phyloP scores from a whole-genome alignment of 345 rosid species.

The Bruguiera sexangula region DNA sequence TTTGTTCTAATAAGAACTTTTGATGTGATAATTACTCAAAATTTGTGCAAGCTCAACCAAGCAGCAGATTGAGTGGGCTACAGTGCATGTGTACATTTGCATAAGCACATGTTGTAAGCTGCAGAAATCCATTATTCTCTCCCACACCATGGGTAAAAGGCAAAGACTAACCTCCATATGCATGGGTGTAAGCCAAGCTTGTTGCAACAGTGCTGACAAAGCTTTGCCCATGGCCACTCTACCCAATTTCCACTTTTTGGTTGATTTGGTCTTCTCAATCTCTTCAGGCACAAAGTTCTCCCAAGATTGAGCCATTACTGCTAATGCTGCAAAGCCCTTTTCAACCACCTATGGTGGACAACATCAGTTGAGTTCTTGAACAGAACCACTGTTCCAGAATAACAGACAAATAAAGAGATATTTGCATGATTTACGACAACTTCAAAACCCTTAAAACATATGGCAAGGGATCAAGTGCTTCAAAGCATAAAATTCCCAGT shows the following conservation, averaged over 20 bases:
- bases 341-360: slow-evolving; percentile 52
- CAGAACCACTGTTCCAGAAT: slow-evolving; percentile 6
- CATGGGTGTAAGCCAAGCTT: slow-evolving; percentile 57
- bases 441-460: neutral
- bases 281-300: slow-evolving; percentile 54
- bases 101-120: neutral
- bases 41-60: neutral
- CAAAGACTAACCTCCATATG: slow-evolving; percentile 39
- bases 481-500: neutral
- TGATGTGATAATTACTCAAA: neutral
- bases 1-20: neutral
- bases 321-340: slow-evolving; percentile 63
- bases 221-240: slow-evolving; percentile 57
- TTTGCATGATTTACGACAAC: neutral
- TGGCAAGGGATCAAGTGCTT: neutral
- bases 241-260: slow-evolving; percentile 49
- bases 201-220: slow-evolving; percentile 68
- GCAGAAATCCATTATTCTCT: neutral
- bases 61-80: neutral
- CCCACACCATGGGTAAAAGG: neutral
- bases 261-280: slow-evolving; percentile 38
- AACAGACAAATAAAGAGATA: neutral
- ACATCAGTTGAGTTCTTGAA: slow-evolving; percentile 8
- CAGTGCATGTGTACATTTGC: neutral
- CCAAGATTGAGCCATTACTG: slow-evolving; percentile 68